Percentiles rank a stretch among this genome's conserved stretches.
These are phyloP conservation scores for Neurospora intermedia DNA, from an alignment of 495 filamentous ascomycete species.

Conservation along the genomic window DNA sequence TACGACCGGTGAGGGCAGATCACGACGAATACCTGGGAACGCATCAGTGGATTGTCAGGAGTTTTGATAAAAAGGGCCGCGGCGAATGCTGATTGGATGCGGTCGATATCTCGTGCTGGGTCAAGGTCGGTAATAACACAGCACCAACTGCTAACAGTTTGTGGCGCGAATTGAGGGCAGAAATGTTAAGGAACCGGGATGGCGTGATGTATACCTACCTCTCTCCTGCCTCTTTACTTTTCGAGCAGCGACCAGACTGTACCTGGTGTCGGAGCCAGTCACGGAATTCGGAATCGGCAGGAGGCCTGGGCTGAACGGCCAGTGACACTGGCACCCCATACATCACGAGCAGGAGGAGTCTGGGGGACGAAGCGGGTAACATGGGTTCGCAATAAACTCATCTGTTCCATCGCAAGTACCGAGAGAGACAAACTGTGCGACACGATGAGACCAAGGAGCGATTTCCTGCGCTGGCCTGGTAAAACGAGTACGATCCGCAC, in stretches of 20 bases:
- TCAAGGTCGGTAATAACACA: neutral
- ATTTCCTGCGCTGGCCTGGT: neutral
- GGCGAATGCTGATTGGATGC: neutral
- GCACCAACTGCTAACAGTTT: neutral
- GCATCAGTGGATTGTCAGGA: neutral
- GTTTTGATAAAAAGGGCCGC: neutral
- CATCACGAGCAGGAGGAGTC: neutral
- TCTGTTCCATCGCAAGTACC: neutral
- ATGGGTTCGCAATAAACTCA: neutral
- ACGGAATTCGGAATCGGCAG: neutral
- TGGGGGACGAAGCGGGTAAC: neutral
- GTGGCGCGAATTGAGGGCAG: neutral
- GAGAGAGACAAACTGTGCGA: neutral
- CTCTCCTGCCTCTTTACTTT: neutral
- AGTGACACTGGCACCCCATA: neutral
- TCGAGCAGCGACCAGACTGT: neutral
- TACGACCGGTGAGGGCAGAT: slow-evolving; percentile 14
- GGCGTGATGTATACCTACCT: neutral
- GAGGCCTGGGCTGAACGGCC: neutral
- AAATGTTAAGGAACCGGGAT: neutral
- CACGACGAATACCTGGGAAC: neutral
- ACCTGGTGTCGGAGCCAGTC: neutral
- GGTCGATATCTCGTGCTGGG: neutral
- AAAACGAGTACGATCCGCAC: neutral
- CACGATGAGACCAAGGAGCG: neutral